Evolutionary conservation across 495 filamentous ascomycete species (phyloP).

Genomic region (Sporormia fimetaria): DNA sequence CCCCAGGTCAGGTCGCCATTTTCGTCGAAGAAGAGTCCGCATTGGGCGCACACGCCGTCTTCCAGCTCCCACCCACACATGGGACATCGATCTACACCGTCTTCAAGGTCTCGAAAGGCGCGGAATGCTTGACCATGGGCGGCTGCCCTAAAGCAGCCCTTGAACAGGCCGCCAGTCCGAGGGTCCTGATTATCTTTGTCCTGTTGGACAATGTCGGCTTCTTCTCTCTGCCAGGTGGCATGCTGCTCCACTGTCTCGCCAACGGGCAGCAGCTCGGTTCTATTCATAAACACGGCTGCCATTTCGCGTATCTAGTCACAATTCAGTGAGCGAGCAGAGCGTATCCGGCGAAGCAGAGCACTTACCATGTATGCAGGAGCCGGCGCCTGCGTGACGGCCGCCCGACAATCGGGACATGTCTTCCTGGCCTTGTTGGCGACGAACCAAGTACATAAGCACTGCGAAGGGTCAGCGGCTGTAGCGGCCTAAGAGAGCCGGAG

Average conservation of each 20-base stretch:
- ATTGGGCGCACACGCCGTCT: slow-evolving; percentile 43
- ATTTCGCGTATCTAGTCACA: slow-evolving; percentile 50
- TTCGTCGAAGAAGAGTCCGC: slow-evolving; percentile 40
- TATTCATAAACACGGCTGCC: slow-evolving; percentile 52
- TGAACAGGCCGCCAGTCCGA: slow-evolving; percentile 49
- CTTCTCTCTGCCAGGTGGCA: slow-evolving; percentile 45
- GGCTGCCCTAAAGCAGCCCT: slow-evolving; percentile 45
- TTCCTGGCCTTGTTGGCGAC: slow-evolving; percentile 46
- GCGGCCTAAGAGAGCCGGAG: not conserved
- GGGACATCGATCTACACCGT: slow-evolving; percentile 54
- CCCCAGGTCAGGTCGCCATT: slow-evolving; percentile 27
- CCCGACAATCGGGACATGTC: slow-evolving; percentile 62
- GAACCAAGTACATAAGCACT: slow-evolving; percentile 62
- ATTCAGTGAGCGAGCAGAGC: not conserved
- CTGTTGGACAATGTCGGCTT: slow-evolving; percentile 39
- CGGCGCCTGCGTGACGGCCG: slow-evolving; percentile 46
- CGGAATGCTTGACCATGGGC: slow-evolving; percentile 18
- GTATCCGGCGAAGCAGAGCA: not conserved
- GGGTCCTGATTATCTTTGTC: slow-evolving; percentile 42
- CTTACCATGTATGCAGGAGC: slow-evolving; percentile 60
- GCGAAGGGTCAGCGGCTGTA: slow-evolving; percentile 16
- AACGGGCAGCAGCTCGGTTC: slow-evolving; percentile 51
- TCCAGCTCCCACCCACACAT: slow-evolving; percentile 55
- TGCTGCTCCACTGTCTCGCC: slow-evolving; percentile 54
- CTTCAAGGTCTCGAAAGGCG: slow-evolving; percentile 45